Percentiles rank a stretch among this genome's conserved stretches.
These are phyloP conservation scores for Fusarium nisikadoi DNA, from an alignment of 2,329 filamentous ascomycete genomes.

Conservation along the genomic window DNA sequence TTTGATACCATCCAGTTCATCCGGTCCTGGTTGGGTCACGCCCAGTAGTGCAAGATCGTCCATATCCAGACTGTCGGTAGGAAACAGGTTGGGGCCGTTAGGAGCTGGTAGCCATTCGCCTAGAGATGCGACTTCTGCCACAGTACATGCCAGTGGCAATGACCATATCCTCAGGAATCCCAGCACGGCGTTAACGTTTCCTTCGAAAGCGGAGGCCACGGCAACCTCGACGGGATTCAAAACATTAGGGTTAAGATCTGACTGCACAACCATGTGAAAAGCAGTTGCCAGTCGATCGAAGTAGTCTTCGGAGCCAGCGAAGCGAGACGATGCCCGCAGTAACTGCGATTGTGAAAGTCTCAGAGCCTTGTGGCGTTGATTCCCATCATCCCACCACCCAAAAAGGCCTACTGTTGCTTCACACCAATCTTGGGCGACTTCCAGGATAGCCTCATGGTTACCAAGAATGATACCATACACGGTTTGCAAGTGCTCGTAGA, in stretches of 20 bases:
- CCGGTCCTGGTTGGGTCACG: conserved; percentile 67
- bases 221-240: conserved; percentile 82
- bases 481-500: conserved; percentile 85
- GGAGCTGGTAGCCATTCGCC: conserved; percentile 79
- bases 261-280: conserved; percentile 74
- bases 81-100: conserved; percentile 56
- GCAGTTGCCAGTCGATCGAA: conserved; percentile 76
- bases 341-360: conserved; percentile 55
- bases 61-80: conserved; percentile 77
- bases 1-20: conserved; percentile 74
- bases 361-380: conserved; percentile 56
- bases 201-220: conserved; percentile 83
- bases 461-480: conserved; percentile 86
- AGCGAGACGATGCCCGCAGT: conserved; percentile 52
- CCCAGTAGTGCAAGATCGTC: conserved; percentile 87
- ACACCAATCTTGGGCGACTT: conserved; percentile 87
- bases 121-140: conserved; percentile 85
- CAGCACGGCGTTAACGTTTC: conserved; percentile 80
- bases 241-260: conserved; percentile 81
- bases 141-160: conserved; percentile 78
- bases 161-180: conserved; percentile 83
- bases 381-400: conserved; percentile 92
- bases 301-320: conserved; percentile 73
- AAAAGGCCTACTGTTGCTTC: conserved; percentile 86
- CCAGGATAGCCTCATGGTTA: conserved; percentile 77